Evolutionary conservation across 2,329 filamentous ascomycete species (phyloP).

Genomic region (Clonostachys rhizophaga): DNA sequence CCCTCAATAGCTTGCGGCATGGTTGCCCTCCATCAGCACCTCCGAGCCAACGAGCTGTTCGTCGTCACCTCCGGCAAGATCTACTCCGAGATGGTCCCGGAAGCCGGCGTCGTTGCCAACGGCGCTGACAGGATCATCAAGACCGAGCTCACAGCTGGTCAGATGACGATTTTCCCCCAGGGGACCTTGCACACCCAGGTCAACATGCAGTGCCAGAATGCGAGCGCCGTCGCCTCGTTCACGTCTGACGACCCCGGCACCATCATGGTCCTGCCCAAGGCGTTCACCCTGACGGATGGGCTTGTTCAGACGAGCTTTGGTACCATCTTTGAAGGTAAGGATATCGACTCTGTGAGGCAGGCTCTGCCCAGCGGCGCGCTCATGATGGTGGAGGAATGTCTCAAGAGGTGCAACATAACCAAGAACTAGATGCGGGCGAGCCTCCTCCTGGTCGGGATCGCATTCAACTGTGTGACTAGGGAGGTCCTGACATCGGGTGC

Average conservation of each 20-base stretch:
- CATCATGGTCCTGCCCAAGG: slow-evolving; percentile 37
- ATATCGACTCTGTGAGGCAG: slow-evolving; percentile 33
- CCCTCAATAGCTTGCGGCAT: slow-evolving; percentile 33
- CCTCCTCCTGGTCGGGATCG: too few relatives aligned
- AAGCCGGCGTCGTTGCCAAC: slow-evolving; percentile 33
- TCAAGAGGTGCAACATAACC: not conserved
- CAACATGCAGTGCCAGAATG: slow-evolving; percentile 42
- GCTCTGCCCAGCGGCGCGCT: slow-evolving; percentile 4
- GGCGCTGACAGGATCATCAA: slow-evolving; percentile 27
- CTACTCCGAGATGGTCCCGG: slow-evolving; percentile 39
- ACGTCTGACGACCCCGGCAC: slow-evolving; percentile 37
- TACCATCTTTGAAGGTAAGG: slow-evolving; percentile 29
- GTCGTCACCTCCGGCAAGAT: slow-evolving; percentile 37
- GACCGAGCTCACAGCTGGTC: slow-evolving; percentile 26
- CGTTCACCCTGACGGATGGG: slow-evolving; percentile 33
- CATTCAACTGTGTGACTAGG: too few relatives aligned
- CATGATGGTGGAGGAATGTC: not conserved
- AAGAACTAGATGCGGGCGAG: not conserved
- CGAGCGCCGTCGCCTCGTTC: slow-evolving; percentile 40
- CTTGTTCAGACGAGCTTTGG: slow-evolving; percentile 35
- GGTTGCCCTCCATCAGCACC: slow-evolving; percentile 46
- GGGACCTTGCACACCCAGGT: slow-evolving; percentile 45
- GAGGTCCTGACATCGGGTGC: too few relatives aligned
- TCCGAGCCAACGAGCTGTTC: slow-evolving; percentile 41
- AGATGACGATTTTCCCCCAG: slow-evolving; percentile 44